Base-by-base conservation (phyloP, 495 filamentous ascomycete species). In the Chaetomidium leptoderma region DNA sequence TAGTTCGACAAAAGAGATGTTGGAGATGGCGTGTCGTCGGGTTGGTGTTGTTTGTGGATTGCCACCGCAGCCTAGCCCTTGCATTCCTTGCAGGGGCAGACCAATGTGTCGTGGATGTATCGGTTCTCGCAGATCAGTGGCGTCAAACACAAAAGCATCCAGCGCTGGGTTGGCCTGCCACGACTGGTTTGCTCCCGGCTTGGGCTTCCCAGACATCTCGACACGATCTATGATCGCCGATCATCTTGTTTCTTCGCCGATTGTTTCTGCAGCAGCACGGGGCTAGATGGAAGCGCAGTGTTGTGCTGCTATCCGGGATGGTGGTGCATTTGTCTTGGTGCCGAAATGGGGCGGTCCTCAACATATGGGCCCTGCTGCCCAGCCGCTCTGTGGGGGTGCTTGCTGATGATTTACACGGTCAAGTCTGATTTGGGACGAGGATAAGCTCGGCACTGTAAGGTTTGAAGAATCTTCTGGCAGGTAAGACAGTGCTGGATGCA, bases 41-140 rank as follows among this genome's bases (percentile, higher is more conserved):
- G 43, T n/a, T 29, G 43, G 14, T 27, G 23, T 29, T 46, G 43
- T 48, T 48, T 48, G 45, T 48, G 26, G 45, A 30, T n/a, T 17
- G 45, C 27, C n/a, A 48, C 19, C 27, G 19, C 27, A 32, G 14
- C 45, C 27, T 1, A 19, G 7, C 1, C 45, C 45, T 21, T 30
- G 45, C 45, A 48, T 48, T 17, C 27, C 27, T 48, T 29, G 8
- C n/a, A 19, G 2, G 1, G 16, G 6, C 16, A 33, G 45, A 16
- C 45, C n/a, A 48, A 48, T 48, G 16, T 48, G 45, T 14, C 27
- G 39, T 42, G 39, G 26, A 19, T 3, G 9, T 9, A 6, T 7
- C 16, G 29, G 16, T n/a, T 33, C 45, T 21, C 29, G 5, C 3
- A 29, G 45, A n/a, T 16, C 5, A n/a, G 24, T 48, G 45, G 45